Conservation (phyloP, 495 filamentous ascomycete species). For the Podospora sp. region DNA sequence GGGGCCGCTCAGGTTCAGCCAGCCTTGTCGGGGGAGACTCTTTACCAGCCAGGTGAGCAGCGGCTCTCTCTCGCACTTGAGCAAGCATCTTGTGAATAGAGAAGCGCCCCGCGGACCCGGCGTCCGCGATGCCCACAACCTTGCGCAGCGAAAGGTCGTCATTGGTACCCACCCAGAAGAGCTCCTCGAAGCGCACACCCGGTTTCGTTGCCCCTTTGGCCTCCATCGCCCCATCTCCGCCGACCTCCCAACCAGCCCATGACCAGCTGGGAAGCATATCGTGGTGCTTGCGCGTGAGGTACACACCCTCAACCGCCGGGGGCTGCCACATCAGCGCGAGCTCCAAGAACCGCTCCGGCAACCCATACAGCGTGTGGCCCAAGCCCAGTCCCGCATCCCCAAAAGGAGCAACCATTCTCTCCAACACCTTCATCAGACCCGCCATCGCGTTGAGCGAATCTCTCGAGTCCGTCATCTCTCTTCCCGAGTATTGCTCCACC, state of each 20-base stretch:
- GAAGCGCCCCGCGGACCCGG: not conserved
- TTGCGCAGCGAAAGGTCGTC: constrained; percentile 5
- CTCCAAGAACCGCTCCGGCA: constrained; percentile 1
- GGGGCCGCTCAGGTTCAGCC: not conserved
- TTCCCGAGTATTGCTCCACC: not conserved
- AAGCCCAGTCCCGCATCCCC: not conserved
- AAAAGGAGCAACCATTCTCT: not conserved
- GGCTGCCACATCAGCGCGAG: constrained; percentile 5
- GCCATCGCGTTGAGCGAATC: not conserved
- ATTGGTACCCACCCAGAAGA: constrained; percentile 1
- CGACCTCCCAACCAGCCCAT: constrained; percentile 12
- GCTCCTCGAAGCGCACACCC: constrained; percentile 3
- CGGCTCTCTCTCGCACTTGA: not conserved
- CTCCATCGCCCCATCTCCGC: not conserved
- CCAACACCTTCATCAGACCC: not conserved
- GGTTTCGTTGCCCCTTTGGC: not conserved
- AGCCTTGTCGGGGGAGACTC: not conserved
- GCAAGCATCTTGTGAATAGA: not conserved
- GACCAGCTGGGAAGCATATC: constrained; percentile 10
- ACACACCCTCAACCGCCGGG: not conserved
- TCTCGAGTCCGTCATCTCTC: constrained; percentile 4
- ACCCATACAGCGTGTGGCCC: not conserved
- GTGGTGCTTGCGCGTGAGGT: not conserved
- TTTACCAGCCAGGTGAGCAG: not conserved
- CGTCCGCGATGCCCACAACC: not conserved